Base-by-base conservation (phyloP, 495 filamentous ascomycete species). In the Daldinia decipiens region DNA sequence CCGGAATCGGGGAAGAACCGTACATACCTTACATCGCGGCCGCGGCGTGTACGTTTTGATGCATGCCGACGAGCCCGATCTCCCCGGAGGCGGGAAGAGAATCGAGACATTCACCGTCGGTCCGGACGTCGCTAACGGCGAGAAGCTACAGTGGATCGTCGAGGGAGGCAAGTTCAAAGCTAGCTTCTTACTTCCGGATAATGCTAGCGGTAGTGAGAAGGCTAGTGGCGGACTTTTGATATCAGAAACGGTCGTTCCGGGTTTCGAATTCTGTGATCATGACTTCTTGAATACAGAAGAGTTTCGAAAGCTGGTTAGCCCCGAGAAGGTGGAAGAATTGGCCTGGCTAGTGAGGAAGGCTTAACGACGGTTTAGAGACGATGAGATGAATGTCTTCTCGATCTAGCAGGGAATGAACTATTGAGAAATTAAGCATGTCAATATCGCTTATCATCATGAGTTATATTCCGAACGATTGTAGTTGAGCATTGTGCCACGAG, bases 111-210 rank as follows among this genome's bases (percentile, higher is more conserved):
- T 64, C 26, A 47, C 90, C 68, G 74, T 87, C 0, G 90, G 89
- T 0, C 80, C 79, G 6, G 76, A 88, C 68, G 77, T 89, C 4
- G 80, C 68, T 7, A 76, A 73, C 17, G 90, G 87, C 5, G 89
- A 91, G 80, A 83, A 72, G 76, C 45, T 88, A 74, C 88, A 90
- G 77, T 91, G 89, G 89, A 82, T 91, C 68, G 88, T 92, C 21
- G 87, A 90, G 53, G 88, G 89, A 2, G 87, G 87, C 15, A 85
- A 85, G 68, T 91, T 82, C 74, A 91, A 90, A 71, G 84, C 84
- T 9, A 89, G 80, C 40, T 88, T 86, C 76, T 68, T 91, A 52
- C 71, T 88, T 34, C 80, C 82, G 5, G 85, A 87, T 68, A 76
- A 78, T 9, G 82, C 80, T 17, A 51, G 39, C 31, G 74, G 74